Evolutionary conservation across 2,329 filamentous ascomycete genomes (phyloP).

Genomic region (Fusarium duplospermum): DNA sequence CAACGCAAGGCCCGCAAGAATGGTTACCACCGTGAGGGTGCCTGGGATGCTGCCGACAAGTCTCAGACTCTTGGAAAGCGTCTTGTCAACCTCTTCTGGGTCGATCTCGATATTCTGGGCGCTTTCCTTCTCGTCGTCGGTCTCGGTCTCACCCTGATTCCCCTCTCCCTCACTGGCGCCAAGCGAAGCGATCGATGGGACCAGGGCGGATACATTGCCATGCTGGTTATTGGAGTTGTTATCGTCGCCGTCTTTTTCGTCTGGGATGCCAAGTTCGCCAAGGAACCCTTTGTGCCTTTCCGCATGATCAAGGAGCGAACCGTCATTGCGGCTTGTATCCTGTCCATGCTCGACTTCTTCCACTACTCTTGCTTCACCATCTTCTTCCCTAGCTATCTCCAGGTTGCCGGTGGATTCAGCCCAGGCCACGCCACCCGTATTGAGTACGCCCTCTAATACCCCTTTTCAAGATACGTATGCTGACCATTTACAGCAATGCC

Average conservation of each 20-base stretch:
- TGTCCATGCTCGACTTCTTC: slow-evolving; percentile 52
- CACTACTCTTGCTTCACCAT: slow-evolving; percentile 54
- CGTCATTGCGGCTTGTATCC: slow-evolving; percentile 51
- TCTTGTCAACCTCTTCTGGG: slow-evolving; percentile 39
- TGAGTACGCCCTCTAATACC: slow-evolving; percentile 29
- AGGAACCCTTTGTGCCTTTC: slow-evolving; percentile 53
- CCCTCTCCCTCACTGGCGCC: slow-evolving; percentile 52
- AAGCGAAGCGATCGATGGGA: slow-evolving; percentile 48
- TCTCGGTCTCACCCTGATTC: slow-evolving; percentile 50
- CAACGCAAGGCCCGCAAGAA: slow-evolving; percentile 45
- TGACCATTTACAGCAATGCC: slow-evolving; percentile 36
- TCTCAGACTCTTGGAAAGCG: slow-evolving; percentile 35
- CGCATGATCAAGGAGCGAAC: slow-evolving; percentile 54
- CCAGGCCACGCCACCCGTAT: slow-evolving; percentile 52
- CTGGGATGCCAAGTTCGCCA: slow-evolving; percentile 53
- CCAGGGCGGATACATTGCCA: slow-evolving; percentile 50
- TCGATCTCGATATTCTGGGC: slow-evolving; percentile 51
- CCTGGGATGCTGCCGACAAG: slow-evolving; percentile 29
- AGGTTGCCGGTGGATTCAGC: slow-evolving; percentile 51
- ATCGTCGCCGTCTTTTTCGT: slow-evolving; percentile 44
- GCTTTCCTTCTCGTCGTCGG: slow-evolving; percentile 48
- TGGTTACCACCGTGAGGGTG: slow-evolving; percentile 28
- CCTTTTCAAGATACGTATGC: not conserved
- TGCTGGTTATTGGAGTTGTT: slow-evolving; percentile 47
- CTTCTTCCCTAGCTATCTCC: slow-evolving; percentile 55